Base-by-base conservation (phyloP, 2,329 filamentous ascomycete genomes). In the Pezizomycotina sp. region DNA sequence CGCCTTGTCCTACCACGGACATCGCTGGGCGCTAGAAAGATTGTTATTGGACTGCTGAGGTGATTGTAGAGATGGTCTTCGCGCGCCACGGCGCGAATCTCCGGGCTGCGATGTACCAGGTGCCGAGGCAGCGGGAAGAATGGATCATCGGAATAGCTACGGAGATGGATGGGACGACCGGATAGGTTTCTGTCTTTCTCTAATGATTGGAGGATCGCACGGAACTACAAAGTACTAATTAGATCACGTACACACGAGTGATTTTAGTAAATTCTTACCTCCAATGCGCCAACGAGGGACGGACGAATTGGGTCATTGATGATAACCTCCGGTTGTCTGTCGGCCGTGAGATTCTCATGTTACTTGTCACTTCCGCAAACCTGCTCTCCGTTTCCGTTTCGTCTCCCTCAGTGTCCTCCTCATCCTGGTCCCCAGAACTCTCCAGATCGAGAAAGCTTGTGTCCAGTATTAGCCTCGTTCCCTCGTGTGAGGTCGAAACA, bases 271-370 rank as follows among this genome's bases (percentile, higher is more conserved):
- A 30, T 13, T 15, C 8, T 28, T 47, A 50, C 48, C 34, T 98
- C 89, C 38, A 98, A 63, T 6, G 81, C 89, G 27, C 89, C 89
- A 3, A 98, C 77, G 29, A 98, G 62, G 61, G 89, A 95, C 1
- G 89, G 86, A 27, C 89, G 69, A 45, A 98, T 93, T 0, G 50
- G 78, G 75, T 86, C 43, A 84, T 68, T 2, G 81, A 72, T 29
- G 66, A 82, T 47, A 75, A 76, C 47, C 77, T 71, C 45, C 73
- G 68, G 27, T 66, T 66, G 29, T 71, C 65, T 20, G 63, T 62
- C 1, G 79, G 71, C 14, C 82, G 71, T 47, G 73, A 74, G 18
- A 95, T 66, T 38, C 86, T 77, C 89, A 98, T 98, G 55, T 82
- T 92, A 55, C 75, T 89, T 24, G 77, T 76, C 53, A 98, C 71